Evolutionary conservation across 768 basidiomycete species (phyloP).

Genomic region (Hemileccinum rubropunctum): DNA sequence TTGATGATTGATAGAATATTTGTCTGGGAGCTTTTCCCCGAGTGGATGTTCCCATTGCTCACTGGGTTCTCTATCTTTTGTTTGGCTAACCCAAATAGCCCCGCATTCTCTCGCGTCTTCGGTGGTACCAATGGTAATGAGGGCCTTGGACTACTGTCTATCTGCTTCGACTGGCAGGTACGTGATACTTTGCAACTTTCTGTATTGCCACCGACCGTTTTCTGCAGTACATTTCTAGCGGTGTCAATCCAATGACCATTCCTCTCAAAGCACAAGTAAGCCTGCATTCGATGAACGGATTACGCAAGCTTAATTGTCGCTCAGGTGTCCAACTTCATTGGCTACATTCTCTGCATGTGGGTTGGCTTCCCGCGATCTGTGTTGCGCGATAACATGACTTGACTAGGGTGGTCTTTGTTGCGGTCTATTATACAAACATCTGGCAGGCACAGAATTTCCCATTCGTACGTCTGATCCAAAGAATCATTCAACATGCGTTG

Average conservation of each 20-base stretch:
- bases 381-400: conserved; percentile 3
- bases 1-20: conserved; percentile 32
- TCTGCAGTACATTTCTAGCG: conserved; percentile 25
- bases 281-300: not conserved
- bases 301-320: not conserved
- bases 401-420: conserved; percentile 35
- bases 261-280: conserved; percentile 50
- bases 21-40: conserved; percentile 24
- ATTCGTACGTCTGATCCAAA: conserved; percentile 42
- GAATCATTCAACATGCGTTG: not conserved
- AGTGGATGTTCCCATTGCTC: conserved; percentile 51
- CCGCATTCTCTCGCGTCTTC: conserved; percentile 44
- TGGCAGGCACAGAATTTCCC: conserved; percentile 63
- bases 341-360: conserved; percentile 55
- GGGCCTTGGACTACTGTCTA: conserved; percentile 56
- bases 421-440: conserved; percentile 45
- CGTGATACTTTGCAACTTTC: conserved; percentile 20
- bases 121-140: conserved; percentile 68
- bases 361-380: conserved; percentile 2
- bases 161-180: conserved; percentile 58
- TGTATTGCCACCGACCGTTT: not conserved
- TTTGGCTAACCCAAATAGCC: conserved; percentile 43
- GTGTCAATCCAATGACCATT: conserved; percentile 49
- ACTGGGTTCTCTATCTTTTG: conserved; percentile 66
- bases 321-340: conserved; percentile 45